A percentile compares a stretch with the other conserved stretches of the same genome.
Conservation (phyloP, 306 rosid genomes). For the Mimosa bimucronata region DNA sequence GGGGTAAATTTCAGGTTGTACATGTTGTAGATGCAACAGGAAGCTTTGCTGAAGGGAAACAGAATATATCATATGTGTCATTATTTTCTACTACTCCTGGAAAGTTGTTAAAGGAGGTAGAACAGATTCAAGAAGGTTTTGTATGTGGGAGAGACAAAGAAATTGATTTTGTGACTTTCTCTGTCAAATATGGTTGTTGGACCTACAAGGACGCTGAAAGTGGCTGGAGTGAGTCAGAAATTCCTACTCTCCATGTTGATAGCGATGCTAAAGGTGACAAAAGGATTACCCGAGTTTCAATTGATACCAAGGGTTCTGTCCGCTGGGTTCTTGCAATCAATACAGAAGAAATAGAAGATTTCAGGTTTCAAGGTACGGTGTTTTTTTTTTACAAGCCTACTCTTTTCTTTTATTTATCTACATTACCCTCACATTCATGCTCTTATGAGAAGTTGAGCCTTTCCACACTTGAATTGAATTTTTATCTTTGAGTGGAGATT, state of each 20-base stretch:
- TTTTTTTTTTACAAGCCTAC: conserved; percentile 11
- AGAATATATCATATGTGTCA: conserved; percentile 67
- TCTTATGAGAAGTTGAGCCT: background rate
- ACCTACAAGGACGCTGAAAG: conserved; percentile 50
- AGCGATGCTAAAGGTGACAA: conserved; percentile 49
- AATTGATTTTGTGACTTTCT: conserved; percentile 82
- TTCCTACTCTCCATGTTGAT: conserved; percentile 58
- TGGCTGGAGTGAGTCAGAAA: conserved; percentile 79
- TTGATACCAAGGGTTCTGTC: conserved; percentile 74
- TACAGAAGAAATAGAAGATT: conserved; percentile 74
- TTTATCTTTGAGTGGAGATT: background rate
- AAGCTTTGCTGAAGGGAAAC: conserved; percentile 48
- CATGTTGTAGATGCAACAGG: conserved; percentile 82
- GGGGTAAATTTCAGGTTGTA: conserved; percentile 66
- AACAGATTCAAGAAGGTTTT: conserved; percentile 74
- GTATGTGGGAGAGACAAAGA: conserved; percentile 69
- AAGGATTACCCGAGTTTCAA: conserved; percentile 61
- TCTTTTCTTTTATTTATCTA: background rate
- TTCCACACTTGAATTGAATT: conserved; percentile 1
- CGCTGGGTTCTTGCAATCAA: conserved; percentile 93
- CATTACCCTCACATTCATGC: background rate
- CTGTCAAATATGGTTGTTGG: conserved; percentile 79
- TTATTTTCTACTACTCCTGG: conserved; percentile 89
- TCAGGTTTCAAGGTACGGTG: conserved; percentile 61
- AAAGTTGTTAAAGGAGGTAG: conserved; percentile 78